These are phyloP conservation scores for Kazachstania taianensis DNA, from an alignment of 805 yeast genomes.

Conservation along the genomic window DNA sequence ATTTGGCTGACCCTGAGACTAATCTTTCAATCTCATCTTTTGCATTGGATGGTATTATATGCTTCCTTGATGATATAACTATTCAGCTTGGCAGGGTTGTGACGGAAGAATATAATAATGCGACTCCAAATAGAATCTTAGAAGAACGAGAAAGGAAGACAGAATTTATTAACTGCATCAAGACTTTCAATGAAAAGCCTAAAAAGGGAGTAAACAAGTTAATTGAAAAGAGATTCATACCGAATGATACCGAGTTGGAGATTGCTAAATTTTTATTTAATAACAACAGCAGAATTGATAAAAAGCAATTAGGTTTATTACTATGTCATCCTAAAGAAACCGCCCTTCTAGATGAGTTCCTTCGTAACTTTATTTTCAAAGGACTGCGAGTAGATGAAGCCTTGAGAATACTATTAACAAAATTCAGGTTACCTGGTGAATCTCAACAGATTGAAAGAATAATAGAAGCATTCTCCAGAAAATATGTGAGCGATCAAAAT, in stretches of 20 bases:
- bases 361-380: slow-evolving; percentile 62
- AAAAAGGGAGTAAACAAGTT: slow-evolving; percentile 59
- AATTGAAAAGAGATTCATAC: slow-evolving; percentile 53
- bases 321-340: slow-evolving; percentile 66
- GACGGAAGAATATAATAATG: slow-evolving; percentile 17
- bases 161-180: slow-evolving; percentile 66
- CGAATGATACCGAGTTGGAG: slow-evolving; percentile 40
- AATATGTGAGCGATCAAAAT: slow-evolving; percentile 59
- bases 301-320: slow-evolving; percentile 77
- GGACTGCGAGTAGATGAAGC: slow-evolving; percentile 89
- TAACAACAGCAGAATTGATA: slow-evolving; percentile 73
- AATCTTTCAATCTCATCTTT: slow-evolving; percentile 84
- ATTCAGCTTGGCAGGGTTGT: slow-evolving; percentile 30
- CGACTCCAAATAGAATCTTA: slow-evolving; percentile 16
- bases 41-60: slow-evolving; percentile 77
- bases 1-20: slow-evolving; percentile 64
- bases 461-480: slow-evolving; percentile 74
- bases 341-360: slow-evolving; percentile 51
- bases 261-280: slow-evolving; percentile 69
- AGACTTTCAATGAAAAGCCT: slow-evolving; percentile 67
- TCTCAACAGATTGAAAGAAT: slow-evolving; percentile 93
- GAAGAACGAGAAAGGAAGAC: slow-evolving; percentile 45
- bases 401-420: slow-evolving; percentile 64
- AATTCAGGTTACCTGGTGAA: slow-evolving; percentile 93
- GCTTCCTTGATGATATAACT: slow-evolving; percentile 53